These are phyloP conservation scores for Colletotrichum filicis DNA, from an alignment of 2,329 filamentous ascomycete species.

Conservation along the genomic window DNA sequence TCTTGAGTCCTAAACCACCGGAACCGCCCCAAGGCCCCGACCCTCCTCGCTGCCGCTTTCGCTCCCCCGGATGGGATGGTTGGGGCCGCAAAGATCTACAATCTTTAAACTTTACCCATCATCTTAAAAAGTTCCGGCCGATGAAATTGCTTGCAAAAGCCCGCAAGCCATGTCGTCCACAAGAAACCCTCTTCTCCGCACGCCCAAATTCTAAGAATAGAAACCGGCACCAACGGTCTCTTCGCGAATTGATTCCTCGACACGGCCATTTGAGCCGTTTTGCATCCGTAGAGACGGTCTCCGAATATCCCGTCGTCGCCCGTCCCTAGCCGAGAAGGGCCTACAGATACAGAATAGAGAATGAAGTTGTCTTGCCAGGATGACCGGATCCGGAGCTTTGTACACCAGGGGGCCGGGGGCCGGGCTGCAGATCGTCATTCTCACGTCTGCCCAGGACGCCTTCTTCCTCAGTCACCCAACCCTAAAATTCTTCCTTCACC, in stretches of 20 bases:
- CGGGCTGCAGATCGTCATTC: background rate
- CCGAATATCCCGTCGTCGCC: background rate
- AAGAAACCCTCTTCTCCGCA: background rate
- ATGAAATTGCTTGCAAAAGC: background rate
- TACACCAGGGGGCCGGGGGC: background rate
- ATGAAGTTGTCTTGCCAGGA: background rate
- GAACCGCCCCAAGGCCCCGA: background rate
- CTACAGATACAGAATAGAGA: background rate
- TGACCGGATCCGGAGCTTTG: background rate
- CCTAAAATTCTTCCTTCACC: background rate
- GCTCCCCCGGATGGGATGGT: background rate
- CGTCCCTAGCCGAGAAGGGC: background rate
- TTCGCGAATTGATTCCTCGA: background rate
- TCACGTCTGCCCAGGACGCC: constrained; percentile 13
- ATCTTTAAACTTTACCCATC: background rate
- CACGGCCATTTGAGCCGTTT: background rate
- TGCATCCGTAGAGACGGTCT: background rate
- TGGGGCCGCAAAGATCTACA: background rate
- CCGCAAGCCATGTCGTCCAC: background rate
- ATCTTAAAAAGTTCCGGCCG: background rate
- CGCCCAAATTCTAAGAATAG: background rate
- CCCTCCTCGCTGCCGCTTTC: background rate
- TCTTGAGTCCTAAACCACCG: background rate
- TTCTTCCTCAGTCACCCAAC: too few relatives aligned
- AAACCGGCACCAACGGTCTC: background rate